These are phyloP conservation scores for Leucogyrophana mollusca DNA, from an alignment of 768 basidiomycete species.

Conservation along the genomic window DNA sequence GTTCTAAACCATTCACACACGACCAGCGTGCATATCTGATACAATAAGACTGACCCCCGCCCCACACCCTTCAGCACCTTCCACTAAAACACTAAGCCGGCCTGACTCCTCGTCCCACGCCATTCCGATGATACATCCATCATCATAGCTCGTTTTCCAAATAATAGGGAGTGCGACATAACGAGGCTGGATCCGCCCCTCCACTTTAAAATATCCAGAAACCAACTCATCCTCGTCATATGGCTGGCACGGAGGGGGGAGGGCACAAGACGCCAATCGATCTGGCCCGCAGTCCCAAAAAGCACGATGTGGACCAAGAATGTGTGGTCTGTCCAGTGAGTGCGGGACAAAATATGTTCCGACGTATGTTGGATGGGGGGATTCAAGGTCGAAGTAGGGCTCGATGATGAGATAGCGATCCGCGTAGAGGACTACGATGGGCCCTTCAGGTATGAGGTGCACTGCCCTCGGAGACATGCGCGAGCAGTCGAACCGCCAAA, in stretches of 20 bases:
- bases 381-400: constrained; percentile 10
- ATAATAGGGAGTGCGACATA: background rate
- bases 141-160: background rate
- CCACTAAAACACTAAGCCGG: constrained; percentile 8
- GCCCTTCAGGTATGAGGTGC: constrained; percentile 10
- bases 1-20: no score
- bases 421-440: constrained; percentile 10
- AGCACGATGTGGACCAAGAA: constrained; percentile 11
- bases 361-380: constrained; percentile 12
- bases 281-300: constrained; percentile 13
- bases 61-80: background rate
- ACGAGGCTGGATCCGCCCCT: background rate
- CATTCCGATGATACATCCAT: constrained; percentile 3
- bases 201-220: constrained; percentile 5
- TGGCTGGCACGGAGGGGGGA: constrained; percentile 5
- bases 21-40: no score
- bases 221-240: background rate
- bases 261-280: constrained; percentile 3
- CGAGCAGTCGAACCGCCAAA: constrained; percentile 10
- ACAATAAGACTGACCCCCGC: background rate
- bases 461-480: constrained; percentile 8
- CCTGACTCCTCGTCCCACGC: constrained; percentile 16
- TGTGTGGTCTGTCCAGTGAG: constrained; percentile 4
- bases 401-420: constrained; percentile 9
- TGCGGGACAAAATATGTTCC: constrained; percentile 9